Evolutionary conservation across 768 basidiomycete genomes (phyloP), one percentile per base, ranked within the genome.

Genomic region (Tulasnella sp.): DNA sequence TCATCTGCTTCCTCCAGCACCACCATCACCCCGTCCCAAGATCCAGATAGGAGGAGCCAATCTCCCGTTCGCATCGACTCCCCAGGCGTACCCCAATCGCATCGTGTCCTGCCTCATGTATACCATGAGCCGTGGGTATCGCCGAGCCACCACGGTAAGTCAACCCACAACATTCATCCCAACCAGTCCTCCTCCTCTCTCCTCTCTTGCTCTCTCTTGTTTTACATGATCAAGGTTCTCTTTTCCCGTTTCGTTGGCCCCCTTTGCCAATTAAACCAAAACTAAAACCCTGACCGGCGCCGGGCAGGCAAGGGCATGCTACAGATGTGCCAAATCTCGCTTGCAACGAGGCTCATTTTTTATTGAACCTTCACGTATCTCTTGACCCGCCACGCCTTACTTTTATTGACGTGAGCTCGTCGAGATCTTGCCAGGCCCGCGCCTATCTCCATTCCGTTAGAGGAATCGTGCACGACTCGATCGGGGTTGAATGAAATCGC

Each of bases 91-190:
- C 16, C 56, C 8, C 56, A 58, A 68, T 34, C 62, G 62, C 62
- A 68, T 31, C 73, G 44, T 74, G 73, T 46, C 73, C 73, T 74
- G 76, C 76, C 76, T 77, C 76, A 77, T 77, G 76, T 77, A 56
- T 62, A 40, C 76, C 76, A 77, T 71, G 76, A 77, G 76, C 58
- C 76, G 76, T 77, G 76, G 76, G 76, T 62, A 77, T 62, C 76
- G 39, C 52, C 38, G 39, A 38, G 24, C 39, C 58, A 68, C 39
- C 58, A 68, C 27, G 31, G 62, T 68, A 36, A 68, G 62, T 27
- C 44, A 44, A 34, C 34, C 62, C 27, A 1, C 10, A 34, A 1
- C 16, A 24, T n/a, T 52, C 58, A n/a, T n/a, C n/a, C n/a, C n/a
- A n/a, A n/a, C n/a, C 31, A 24, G 16, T 38, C 76, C 21, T 40